Conservation (phyloP, 2,329 filamentous ascomycete species). For the Eutypa lata region DNA sequence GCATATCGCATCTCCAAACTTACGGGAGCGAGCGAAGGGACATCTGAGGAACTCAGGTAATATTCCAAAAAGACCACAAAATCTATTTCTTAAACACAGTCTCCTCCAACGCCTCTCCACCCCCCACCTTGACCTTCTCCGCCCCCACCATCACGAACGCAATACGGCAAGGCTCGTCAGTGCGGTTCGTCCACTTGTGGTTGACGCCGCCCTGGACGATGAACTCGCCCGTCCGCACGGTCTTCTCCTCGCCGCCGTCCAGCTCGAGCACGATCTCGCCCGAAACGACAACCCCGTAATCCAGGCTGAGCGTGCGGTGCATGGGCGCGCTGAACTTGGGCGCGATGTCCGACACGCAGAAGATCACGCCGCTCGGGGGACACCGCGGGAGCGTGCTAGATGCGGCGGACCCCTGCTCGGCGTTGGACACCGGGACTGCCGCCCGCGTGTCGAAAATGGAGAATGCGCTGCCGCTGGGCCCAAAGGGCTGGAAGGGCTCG, state of each 20-base stretch:
- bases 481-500: conserved; percentile 28
- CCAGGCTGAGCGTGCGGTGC: conserved; percentile 39
- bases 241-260: conserved; percentile 38
- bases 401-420: too few species aligned
- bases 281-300: conserved; percentile 37
- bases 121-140: conserved; percentile 34
- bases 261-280: conserved; percentile 38
- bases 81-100: conserved; percentile 17
- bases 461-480: conserved; percentile 27
- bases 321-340: conserved; percentile 31
- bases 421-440: conserved; percentile 31
- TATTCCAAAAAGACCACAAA: too few species aligned
- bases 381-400: conserved; percentile 34
- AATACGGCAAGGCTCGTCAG: conserved; percentile 33
- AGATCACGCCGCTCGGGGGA: conserved; percentile 32
- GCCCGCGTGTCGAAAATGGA: conserved; percentile 26
- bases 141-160: conserved; percentile 38
- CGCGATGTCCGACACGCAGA: conserved; percentile 31
- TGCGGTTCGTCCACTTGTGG: conserved; percentile 48
- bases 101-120: conserved; percentile 36
- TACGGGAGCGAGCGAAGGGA: too few species aligned
- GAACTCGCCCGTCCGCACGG: conserved; percentile 34
- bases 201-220: conserved; percentile 40
- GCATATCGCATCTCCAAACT: too few species aligned
- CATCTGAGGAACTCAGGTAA: too few species aligned